Percentiles rank a stretch among this genome's conserved stretches.
Conservation (phyloP, 768 basidiomycete genomes). For the Mycena alexandri region DNA sequence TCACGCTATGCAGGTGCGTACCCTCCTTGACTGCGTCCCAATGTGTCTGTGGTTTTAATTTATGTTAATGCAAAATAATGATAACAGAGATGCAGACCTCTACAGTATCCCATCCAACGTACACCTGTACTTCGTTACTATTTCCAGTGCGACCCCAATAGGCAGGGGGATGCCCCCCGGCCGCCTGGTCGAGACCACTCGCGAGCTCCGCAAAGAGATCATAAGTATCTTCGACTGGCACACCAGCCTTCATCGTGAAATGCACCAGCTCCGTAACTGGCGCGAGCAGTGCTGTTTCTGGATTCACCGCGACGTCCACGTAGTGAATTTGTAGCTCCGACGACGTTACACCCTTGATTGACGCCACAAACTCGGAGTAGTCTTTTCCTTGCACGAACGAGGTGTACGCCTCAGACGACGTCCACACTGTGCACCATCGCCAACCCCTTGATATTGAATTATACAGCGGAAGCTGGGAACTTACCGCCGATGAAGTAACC, state of each 20-base stretch:
- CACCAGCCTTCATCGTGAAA: background rate
- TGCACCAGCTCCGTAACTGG: conserved; percentile 12
- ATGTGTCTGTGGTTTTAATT: conserved; percentile 1
- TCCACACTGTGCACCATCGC: conserved; percentile 19
- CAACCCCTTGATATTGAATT: background rate
- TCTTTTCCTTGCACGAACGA: background rate
- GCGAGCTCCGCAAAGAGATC: background rate
- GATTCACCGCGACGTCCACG: background rate
- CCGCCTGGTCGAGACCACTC: background rate
- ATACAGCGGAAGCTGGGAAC: background rate
- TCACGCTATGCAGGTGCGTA: background rate
- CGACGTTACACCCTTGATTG: background rate
- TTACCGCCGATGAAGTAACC: conserved; percentile 8
- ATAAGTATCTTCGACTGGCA: background rate
- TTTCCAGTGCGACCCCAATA: background rate
- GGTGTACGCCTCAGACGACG: background rate
- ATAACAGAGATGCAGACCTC: background rate
- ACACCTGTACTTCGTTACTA: conserved; percentile 6
- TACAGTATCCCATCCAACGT: conserved; percentile 16
- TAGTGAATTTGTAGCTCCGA: background rate
- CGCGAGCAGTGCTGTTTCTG: background rate
- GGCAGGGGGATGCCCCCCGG: background rate
- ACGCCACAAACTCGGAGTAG: background rate
- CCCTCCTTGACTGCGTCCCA: conserved; percentile 22
- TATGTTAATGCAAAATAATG: background rate